These are phyloP conservation scores for Sporisorium graminicola DNA, from an alignment of 1,284 basidiomycete species.

Conservation along the genomic window DNA sequence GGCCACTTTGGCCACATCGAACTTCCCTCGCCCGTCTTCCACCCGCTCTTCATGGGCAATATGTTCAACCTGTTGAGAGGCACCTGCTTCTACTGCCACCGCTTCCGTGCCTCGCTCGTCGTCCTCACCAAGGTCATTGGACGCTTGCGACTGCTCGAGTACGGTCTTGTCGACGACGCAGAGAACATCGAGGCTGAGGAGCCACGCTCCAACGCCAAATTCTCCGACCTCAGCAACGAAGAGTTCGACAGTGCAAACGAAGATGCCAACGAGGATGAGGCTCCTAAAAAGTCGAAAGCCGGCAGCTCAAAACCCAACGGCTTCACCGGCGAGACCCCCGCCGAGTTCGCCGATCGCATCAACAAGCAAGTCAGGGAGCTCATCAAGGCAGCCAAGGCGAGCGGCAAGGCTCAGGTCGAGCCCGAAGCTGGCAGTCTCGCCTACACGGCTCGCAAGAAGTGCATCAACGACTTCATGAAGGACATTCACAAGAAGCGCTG, in stretches of 20 bases:
- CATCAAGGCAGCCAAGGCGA: conserved; percentile 72
- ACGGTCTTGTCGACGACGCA: conserved; percentile 87
- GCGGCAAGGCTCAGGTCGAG: conserved; percentile 70
- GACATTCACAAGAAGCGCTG: conserved; percentile 78
- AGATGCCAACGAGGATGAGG: conserved; percentile 51
- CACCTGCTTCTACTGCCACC: conserved; percentile 95
- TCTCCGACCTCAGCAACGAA: conserved; percentile 25
- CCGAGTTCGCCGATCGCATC: conserved; percentile 61
- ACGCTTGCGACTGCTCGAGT: conserved; percentile 88
- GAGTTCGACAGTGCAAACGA: conserved; percentile 50
- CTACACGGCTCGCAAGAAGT: conserved; percentile 85
- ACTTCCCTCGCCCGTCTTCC: conserved; percentile 92
- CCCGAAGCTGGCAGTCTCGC: conserved; percentile 76
- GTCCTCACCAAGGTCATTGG: conserved; percentile 78
- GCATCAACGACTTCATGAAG: conserved; percentile 87
- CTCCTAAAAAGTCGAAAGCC: conserved; percentile 67
- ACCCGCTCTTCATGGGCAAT: conserved; percentile 95
- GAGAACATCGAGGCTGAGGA: conserved; percentile 74
- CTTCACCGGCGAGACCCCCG: conserved; percentile 68
- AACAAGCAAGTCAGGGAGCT: conserved; percentile 76
- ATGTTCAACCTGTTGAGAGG: conserved; percentile 89
- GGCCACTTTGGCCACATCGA: conserved; percentile 99
- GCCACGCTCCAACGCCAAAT: conserved; percentile 27
- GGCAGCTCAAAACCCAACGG: conserved; percentile 28
- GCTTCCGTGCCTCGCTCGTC: conserved; percentile 81